Conservation (phyloP, 208 protist genomes). For the Trypanosoma grayi region DNA sequence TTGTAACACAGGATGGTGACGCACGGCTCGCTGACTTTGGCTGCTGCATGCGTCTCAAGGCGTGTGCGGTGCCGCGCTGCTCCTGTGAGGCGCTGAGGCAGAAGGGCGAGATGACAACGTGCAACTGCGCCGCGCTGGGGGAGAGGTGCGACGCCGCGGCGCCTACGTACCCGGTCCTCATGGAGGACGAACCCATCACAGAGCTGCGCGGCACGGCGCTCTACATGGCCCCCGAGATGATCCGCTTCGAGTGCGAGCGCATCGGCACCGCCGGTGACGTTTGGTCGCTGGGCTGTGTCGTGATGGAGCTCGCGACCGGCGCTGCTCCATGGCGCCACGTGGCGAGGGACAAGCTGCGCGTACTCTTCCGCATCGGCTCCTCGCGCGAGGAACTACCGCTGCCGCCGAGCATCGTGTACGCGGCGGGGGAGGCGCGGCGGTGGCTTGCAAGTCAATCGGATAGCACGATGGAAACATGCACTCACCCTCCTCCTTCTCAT, state of each 20-base stretch:
- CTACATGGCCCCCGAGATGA: slow-evolving; percentile 64
- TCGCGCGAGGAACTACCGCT: slow-evolving; percentile 58
- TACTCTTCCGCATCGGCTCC: slow-evolving; percentile 28
- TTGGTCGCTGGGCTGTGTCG: slow-evolving; percentile 39
- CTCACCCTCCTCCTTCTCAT: background rate
- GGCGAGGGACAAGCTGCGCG: slow-evolving; percentile 18
- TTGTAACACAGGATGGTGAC: slow-evolving; percentile 64
- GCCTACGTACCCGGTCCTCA: slow-evolving; percentile 40
- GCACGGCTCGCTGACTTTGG: slow-evolving; percentile 93
- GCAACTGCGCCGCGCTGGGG: background rate
- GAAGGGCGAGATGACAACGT: background rate
- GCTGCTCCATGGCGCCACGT: slow-evolving; percentile 26
- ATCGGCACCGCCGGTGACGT: slow-evolving; percentile 30
- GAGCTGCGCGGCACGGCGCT: slow-evolving; percentile 74
- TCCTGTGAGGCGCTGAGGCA: background rate
- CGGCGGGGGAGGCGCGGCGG: slow-evolving; percentile 37
- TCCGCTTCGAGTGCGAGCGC: slow-evolving; percentile 51
- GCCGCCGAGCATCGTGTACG: slow-evolving; percentile 48
- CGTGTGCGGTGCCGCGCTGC: background rate
- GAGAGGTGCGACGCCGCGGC: background rate
- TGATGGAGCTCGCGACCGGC: slow-evolving; percentile 40
- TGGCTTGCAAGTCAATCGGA: slow-evolving; percentile 24
- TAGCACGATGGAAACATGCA: too few relatives aligned
- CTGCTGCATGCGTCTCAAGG: slow-evolving; percentile 76
- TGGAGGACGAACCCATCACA: slow-evolving; percentile 57